These are phyloP conservation scores for Didymella exigua DNA, from an alignment of 2,329 filamentous ascomycete genomes.

Conservation along the genomic window DNA sequence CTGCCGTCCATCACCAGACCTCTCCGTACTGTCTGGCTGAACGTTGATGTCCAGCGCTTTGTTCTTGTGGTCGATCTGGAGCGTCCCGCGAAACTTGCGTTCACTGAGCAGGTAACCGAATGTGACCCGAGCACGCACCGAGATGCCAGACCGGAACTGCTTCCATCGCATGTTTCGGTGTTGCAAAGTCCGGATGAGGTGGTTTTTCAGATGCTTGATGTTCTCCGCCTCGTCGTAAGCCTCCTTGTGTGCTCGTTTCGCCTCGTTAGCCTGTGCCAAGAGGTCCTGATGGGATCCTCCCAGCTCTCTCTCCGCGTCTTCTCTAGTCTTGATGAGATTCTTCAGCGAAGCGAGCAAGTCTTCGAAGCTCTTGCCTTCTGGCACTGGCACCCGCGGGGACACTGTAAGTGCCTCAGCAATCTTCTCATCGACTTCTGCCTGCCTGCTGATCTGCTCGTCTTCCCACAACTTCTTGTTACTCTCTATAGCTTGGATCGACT, in stretches of 20 bases:
- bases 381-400: slow-evolving; percentile 38
- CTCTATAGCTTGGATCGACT: slow-evolving; percentile 43
- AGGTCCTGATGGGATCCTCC: slow-evolving; percentile 45
- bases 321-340: slow-evolving; percentile 36
- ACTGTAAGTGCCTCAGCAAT: slow-evolving; percentile 23
- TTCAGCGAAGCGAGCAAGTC: slow-evolving; percentile 40
- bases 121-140: slow-evolving; percentile 79
- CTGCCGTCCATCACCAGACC: slow-evolving; percentile 72
- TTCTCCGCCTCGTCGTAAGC: slow-evolving; percentile 28
- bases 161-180: slow-evolving; percentile 78
- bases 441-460: slow-evolving; percentile 34
- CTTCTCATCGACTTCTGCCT: slow-evolving; percentile 33
- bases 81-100: slow-evolving; percentile 81
- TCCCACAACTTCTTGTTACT: slow-evolving; percentile 35
- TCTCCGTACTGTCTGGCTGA: slow-evolving; percentile 71
- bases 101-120: slow-evolving; percentile 91
- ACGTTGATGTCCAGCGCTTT: slow-evolving; percentile 78
- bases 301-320: slow-evolving; percentile 36
- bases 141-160: slow-evolving; percentile 82
- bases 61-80: slow-evolving; percentile 77
- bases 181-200: slow-evolving; percentile 65
- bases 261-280: slow-evolving; percentile 31
- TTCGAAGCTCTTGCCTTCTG: slow-evolving; percentile 39
- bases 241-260: slow-evolving; percentile 33
- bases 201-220: slow-evolving; percentile 28